Base-by-base conservation (phyloP, 2,329 filamentous ascomycete genomes). In the Daldinia sp. region DNA sequence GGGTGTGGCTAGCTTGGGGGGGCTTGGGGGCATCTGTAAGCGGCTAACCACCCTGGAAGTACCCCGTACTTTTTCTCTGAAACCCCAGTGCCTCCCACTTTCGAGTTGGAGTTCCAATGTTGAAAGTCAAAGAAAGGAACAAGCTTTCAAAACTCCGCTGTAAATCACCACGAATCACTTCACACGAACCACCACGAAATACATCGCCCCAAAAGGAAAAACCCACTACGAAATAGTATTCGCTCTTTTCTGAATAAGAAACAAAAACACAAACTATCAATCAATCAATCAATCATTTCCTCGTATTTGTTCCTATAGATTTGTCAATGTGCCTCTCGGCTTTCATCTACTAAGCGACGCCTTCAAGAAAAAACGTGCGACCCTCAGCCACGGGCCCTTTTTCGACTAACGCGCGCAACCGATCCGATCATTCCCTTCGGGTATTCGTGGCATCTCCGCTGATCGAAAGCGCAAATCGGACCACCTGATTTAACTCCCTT, bases 381-480 rank as follows among this genome's bases (percentile, higher is more conserved):
- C 57, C 63, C 56, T 67, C 66, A 69, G 65, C 70, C 70, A 64
- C 55, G 66, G 63, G 68, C 46, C 63, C 33, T 35, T 66, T 71
- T 69, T 69, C 23, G 28, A 35, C 48, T 48, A 4, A 53, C 42
- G 60, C 61, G 60, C 61, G 71, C 69, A 69, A 70, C 61, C 69
- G 65, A 71, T 68, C 54, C 67, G 61, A 69, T 69, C 69, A 56
- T 67, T 64, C 58, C 63, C 59, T 42, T 56, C 63, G 67, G 67
- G 70, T 70, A 68, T 71, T 72, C 73, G 74, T 74, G 74, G 73
- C 72, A 74, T 75, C 67, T 74, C 56, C 66, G 60, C 63, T 63
- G 56, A 72, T 69, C 67, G 65, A 75, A 75, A 62, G 72, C 74
- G 73, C 74, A 71, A 67, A 68, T 67, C 63, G 37, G 60, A 61